These are phyloP conservation scores for Aaosphaeria pasadenensis DNA, from an alignment of 2,329 filamentous ascomycete species.

Conservation along the genomic window DNA sequence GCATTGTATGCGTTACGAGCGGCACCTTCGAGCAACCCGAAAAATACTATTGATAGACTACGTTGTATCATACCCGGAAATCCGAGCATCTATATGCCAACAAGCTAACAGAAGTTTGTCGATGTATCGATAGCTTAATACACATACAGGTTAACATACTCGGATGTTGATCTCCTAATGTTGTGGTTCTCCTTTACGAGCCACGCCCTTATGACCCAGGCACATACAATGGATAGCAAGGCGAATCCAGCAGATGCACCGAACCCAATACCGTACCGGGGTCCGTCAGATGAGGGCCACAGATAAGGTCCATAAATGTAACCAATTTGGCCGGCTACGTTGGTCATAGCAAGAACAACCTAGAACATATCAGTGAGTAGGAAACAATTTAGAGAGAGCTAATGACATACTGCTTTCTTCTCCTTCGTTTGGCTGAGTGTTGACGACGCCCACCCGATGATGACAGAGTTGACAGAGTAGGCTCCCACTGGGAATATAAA, in stretches of 20 bases:
- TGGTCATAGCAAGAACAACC: conserved; percentile 26
- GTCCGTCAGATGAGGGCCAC: conserved; percentile 21
- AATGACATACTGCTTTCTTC: neutral
- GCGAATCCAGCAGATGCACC: conserved; percentile 27
- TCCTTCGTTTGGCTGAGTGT: conserved; percentile 13
- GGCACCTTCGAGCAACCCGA: no score
- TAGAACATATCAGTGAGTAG: neutral
- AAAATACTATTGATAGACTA: no score
- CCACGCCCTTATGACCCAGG: conserved; percentile 22
- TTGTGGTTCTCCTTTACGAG: conserved; percentile 27
- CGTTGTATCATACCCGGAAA: no score
- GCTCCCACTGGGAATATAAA: conserved; percentile 30
- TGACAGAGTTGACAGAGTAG: conserved; percentile 29
- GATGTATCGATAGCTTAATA: conserved; percentile 5
- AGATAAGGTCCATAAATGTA: conserved; percentile 29
- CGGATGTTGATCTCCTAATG: conserved; percentile 18
- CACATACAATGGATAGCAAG: conserved; percentile 24
- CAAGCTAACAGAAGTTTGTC: no score
- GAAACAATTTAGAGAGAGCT: neutral
- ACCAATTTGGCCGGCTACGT: conserved; percentile 24
- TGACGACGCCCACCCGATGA: conserved; percentile 27
- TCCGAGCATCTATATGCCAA: no score
- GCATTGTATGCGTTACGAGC: no score
- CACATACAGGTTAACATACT: conserved; percentile 26
- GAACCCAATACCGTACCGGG: conserved; percentile 25